phyloP scores from a whole-genome alignment of 768 basidiomycete species.

The Boletus insuetus region DNA sequence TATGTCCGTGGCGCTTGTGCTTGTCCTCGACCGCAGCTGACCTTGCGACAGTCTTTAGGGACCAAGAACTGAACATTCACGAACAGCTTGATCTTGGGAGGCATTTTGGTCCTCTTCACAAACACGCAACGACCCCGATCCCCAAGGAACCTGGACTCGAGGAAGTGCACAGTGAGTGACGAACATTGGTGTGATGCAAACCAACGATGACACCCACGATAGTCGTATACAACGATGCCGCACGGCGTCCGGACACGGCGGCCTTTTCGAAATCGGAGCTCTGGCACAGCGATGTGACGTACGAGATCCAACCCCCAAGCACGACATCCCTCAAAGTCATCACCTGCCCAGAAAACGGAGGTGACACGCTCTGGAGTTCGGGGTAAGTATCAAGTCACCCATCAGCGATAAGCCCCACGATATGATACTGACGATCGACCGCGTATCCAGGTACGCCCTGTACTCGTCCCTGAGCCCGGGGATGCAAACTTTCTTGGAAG shows the following conservation, averaged over 20 bases:
- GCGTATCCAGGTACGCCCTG: conserved; percentile 59
- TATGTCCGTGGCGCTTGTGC: conserved; percentile 46
- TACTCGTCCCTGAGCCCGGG: conserved; percentile 78
- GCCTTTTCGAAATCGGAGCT: conserved; percentile 74
- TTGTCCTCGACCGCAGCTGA: not conserved
- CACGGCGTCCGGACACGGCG: conserved; percentile 56
- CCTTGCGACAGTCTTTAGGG: conserved; percentile 56
- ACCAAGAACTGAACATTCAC: conserved; percentile 67
- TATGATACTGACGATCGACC: conserved; percentile 4
- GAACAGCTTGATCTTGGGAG: conserved; percentile 71
- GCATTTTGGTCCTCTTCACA: conserved; percentile 74
- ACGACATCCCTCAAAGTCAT: conserved; percentile 75
- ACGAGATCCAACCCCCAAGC: conserved; percentile 80
- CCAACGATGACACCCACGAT: conserved; percentile 8
- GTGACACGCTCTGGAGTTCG: conserved; percentile 80
- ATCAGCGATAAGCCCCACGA: not conserved
- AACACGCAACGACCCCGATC: conserved; percentile 79
- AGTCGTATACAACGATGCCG: conserved; percentile 73
- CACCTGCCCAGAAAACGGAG: conserved; percentile 66
- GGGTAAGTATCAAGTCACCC: conserved; percentile 44
- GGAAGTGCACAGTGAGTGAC: conserved; percentile 63
- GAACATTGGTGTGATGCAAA: not conserved
- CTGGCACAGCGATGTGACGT: conserved; percentile 81
- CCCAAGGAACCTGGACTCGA: conserved; percentile 68
- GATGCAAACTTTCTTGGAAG: conserved; percentile 75